Evolutionary conservation across 768 basidiomycete genomes (phyloP), one percentile per base, ranked within the genome.

Genomic region (Boletus vinaceobasis): DNA sequence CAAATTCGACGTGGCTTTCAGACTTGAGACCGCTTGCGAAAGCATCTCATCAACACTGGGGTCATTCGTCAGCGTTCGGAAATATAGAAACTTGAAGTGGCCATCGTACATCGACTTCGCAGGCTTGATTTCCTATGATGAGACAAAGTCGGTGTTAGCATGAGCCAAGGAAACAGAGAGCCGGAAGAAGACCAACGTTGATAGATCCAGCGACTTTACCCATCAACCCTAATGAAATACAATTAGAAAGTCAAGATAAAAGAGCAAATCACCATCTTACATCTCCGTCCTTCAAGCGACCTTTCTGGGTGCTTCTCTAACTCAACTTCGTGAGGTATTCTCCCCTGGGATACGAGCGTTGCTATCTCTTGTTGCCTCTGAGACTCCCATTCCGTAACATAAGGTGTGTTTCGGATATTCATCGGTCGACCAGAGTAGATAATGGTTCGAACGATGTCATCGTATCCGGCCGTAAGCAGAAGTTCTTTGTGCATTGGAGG

Each of bases 11-110:
- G 81, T 81, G 5, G 65, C 63, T 36, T 73, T 70, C 44, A 93
- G 65, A 58, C 79, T 82, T 53, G 74, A 72, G 15, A 83, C 83
- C 0, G 92, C 92, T 10, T 82, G 87, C 9, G 60, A 73, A 21
- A 95, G 86, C 57, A 95, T 78, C 58, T 93, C 89, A 48, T 95
- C 92, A 47, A 96, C 83, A 68, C 88, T 90, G 42, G 39, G 6
- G 23, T 44, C 17, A 14, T n/a, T 56, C 26, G 50, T 63, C n/a
- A 67, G 42, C 27, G 53, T 44, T 33, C 36, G 23, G 46, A 6
- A 7, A 50, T 46, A 61, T 8, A 43, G 10, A 33, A 43, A 23
- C 29, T 43, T 27, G 52, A 48, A 39, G 21, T 19, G 33, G 19
- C 38, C 23, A n/a, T 23, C 85, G 69, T 61, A 89, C 88, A 95